Evolutionary conservation across 345 rosid species (phyloP).

Genomic region (Gossypium australe): DNA sequence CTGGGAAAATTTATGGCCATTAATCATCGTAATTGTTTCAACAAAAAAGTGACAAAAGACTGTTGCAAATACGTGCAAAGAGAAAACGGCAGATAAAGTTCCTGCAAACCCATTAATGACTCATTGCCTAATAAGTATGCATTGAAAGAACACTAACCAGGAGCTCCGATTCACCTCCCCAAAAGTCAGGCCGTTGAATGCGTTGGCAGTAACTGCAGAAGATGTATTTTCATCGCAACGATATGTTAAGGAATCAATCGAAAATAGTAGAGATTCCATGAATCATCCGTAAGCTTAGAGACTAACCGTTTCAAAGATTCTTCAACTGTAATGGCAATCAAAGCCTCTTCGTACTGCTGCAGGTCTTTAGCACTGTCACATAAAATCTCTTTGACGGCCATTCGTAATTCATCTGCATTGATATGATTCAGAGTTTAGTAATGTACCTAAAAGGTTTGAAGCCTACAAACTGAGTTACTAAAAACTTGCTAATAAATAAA

Average conservation of each 20-base stretch:
- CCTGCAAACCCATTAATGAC: too few relatives aligned
- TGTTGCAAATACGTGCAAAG: background rate
- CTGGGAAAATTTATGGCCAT: conserved; percentile 27
- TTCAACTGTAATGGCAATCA: conserved; percentile 72
- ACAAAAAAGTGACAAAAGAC: background rate
- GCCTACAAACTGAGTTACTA: background rate
- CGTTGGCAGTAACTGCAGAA: conserved; percentile 66
- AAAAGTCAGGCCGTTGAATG: conserved; percentile 63
- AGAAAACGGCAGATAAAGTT: background rate
- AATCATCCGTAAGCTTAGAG: conserved; percentile 1
- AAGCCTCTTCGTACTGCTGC: conserved; percentile 63
- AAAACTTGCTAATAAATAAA: background rate
- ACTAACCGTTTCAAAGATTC: conserved; percentile 72
- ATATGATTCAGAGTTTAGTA: conserved; percentile 8
- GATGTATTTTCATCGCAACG: conserved; percentile 5
- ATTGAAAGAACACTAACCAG: conserved; percentile 47
- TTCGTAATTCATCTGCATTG: conserved; percentile 62
- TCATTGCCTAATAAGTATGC: background rate
- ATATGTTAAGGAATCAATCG: background rate
- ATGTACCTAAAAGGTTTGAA: background rate
- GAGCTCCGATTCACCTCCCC: conserved; percentile 97
- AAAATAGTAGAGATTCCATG: conserved; percentile 1
- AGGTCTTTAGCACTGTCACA: conserved; percentile 60
- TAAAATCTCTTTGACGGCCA: conserved; percentile 84
- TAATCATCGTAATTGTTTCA: conserved; percentile 14